A percentile compares a stretch with the other conserved stretches of the same genome.
Evolutionary conservation across 2,329 filamentous ascomycete genomes (phyloP).

Genomic region (Cladosporium austrohemisphaericum): DNA sequence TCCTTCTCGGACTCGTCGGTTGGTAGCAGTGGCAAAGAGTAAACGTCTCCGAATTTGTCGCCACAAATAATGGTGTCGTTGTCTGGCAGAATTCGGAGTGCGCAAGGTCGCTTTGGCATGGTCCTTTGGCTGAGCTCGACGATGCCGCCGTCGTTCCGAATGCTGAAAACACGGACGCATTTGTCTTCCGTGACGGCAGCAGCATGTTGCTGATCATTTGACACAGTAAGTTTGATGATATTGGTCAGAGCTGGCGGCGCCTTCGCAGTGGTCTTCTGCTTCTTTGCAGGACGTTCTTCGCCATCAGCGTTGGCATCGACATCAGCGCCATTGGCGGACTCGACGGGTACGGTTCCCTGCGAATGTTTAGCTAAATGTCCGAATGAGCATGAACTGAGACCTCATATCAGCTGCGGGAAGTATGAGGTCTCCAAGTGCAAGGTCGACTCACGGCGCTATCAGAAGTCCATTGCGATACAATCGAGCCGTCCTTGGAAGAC

Average conservation of each 20-base stretch:
- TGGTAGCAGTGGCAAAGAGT: constrained; percentile 70
- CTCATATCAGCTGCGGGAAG: constrained; percentile 18
- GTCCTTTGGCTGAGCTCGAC: constrained; percentile 68
- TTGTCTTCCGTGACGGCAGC: constrained; percentile 89
- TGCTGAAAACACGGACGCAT: constrained; percentile 74
- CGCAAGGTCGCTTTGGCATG: constrained; percentile 88
- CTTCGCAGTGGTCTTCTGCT: constrained; percentile 25
- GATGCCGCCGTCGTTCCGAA: constrained; percentile 59
- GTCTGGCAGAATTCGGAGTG: constrained; percentile 66
- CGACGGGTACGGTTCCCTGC: constrained; percentile 7
- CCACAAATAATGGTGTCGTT: constrained; percentile 71
- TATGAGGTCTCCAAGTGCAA: constrained; percentile 25
- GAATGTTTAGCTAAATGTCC: background rate
- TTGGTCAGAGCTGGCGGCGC: constrained; percentile 43
- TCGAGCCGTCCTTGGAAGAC: constrained; percentile 53
- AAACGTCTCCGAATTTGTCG: constrained; percentile 98
- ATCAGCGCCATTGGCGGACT: constrained; percentile 6
- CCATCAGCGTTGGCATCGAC: constrained; percentile 16
- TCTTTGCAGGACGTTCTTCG: constrained; percentile 29
- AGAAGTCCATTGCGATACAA: constrained; percentile 60
- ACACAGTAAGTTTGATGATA: constrained; percentile 65
- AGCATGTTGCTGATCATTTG: constrained; percentile 63
- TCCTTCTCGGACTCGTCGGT: constrained; percentile 26
- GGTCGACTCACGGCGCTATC: constrained; percentile 23
- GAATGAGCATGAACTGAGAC: background rate